Base-by-base conservation (phyloP, 495 filamentous ascomycete species). In the Aspergillus nidulans region DNA sequence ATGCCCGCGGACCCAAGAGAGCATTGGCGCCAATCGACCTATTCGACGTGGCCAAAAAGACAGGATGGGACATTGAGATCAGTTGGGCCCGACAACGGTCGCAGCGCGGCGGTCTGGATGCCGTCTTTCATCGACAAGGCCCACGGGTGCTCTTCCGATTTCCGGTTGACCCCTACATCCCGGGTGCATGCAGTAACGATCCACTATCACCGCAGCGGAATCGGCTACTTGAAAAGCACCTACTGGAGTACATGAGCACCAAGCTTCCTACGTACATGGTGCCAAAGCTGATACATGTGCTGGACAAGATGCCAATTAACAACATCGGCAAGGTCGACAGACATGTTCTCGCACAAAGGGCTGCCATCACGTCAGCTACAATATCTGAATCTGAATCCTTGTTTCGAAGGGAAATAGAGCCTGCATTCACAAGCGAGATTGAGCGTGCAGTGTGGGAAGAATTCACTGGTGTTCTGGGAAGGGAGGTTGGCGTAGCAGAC, bases 221-320 rank as follows among this genome's bases (percentile, higher is more conserved):
- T 5, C n/a, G 20, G 26, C 7, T 4, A 6, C 6, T 46, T 25
- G 20, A 46, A 8, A 46, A 46, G 19, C 13, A 13, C 4, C 43
- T 46, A 4, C n/a, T 13, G n/a, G 21, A 46, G 13, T 1, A 28
- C 20, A 19, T 53, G 15, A 13, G 24, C 7, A 16, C 23, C 2
- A 24, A 44, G 16, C 41, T 53, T 25, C 51, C 51, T n/a, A 45
- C 51, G 13, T 53, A 53, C n/a, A 53, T 53, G 51, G 51, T 53
- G 18, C 51, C 51, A 2, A 32, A 40, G 6, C 18, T 45, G 21
- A 34, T 53, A 16, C 19, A 18, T 16, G 40, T 46, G 4, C 25
- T 53, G 18, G 51, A 53, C 18, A 21, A 23, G 18, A 53, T 53
- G 51, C 51, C 51, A 13, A 34, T 53, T 16, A 53, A 53, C 10